Evolutionary conservation across 768 basidiomycete species (phyloP), one percentile per base, ranked within the genome.

Genomic region (Lanmaoa rubissima): DNA sequence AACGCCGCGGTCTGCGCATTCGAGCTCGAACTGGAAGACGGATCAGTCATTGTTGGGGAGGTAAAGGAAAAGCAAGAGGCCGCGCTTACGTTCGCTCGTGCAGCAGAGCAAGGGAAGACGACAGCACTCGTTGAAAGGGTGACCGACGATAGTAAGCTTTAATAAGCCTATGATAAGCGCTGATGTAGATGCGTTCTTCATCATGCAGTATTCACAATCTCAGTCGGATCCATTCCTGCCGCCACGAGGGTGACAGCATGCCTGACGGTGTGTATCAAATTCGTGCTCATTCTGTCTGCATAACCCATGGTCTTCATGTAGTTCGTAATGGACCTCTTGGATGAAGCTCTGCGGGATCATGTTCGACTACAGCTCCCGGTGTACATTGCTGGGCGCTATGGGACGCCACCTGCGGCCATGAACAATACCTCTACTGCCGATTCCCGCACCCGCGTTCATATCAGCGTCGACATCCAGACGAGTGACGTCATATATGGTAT

Each of bases 291-390:
- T 24, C 24, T 34, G 19, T 42, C 13, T 26, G 34, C 9, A 9
- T 28, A 19, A 57, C 51, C 43, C 8, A 60, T 17, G 16, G 19
- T 31, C 17, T 38, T 7, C 14, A 41, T 45, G 5, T 44, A 83
- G 79, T 84, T 79, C 61, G 78, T 81, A 1, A 79, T 82, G 74
- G 78, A 77, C 35, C 74, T 86, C 3, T 71, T 78, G 55, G 77
- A 82, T 17, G 79, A 84, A 54, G 82, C 77, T 8, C 65, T 75
- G 26, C 55, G 58, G 19, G 77, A 85, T 54, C 74, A 78, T 45
- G 65, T 84, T 17, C 78, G 83, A 9, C 75, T 86, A n/a, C 78
- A 80, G 52, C 74, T 87, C 14, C 82, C 85, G 0, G 72, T 76
- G 60, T 62, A 71, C 45, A 68, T 86, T 5, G 82, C 80, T 0